Percentiles rank a stretch among this genome's conserved stretches.
These are phyloP conservation scores for Aspergillus baeticus DNA, from an alignment of 495 filamentous ascomycete species.

Conservation along the genomic window DNA sequence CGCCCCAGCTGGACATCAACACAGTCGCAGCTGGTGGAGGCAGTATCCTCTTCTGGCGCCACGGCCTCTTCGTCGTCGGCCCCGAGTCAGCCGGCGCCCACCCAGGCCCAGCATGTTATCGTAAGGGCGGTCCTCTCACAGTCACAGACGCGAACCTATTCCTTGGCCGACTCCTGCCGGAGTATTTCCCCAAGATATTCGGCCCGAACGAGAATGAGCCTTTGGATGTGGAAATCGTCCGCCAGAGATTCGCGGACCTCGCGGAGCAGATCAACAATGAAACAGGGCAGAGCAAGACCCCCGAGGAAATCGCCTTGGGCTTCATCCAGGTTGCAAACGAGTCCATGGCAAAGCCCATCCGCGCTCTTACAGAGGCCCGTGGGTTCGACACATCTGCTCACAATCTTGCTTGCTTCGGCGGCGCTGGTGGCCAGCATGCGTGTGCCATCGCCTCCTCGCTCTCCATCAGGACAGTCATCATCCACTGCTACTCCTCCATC, in stretches of 20 bases:
- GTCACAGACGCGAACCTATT: conserved; percentile 90
- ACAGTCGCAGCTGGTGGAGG: too few species aligned
- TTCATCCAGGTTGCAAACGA: conserved; percentile 94
- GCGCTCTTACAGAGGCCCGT: conserved; percentile 88
- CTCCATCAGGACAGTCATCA: conserved; percentile 79
- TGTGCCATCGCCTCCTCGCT: conserved; percentile 92
- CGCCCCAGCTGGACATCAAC: too few species aligned
- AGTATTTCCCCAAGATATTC: conserved; percentile 78
- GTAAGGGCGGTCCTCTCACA: conserved; percentile 82
- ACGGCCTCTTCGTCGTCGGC: conserved; percentile 33
- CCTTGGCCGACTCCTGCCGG: conserved; percentile 78
- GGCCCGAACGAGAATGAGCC: conserved; percentile 48
- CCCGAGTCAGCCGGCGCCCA: conserved; percentile 87
- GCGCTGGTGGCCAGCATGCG: conserved; percentile 93
- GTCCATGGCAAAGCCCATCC: conserved; percentile 89
- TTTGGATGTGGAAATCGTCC: conserved; percentile 51
- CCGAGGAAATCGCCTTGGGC: conserved; percentile 72
- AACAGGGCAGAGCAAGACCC: conserved; percentile 26
- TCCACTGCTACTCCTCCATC: conserved; percentile 91
- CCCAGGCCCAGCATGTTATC: conserved; percentile 86
- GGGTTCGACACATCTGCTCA: conserved; percentile 86
- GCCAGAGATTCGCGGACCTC: conserved; percentile 7
- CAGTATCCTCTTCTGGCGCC: too few species aligned
- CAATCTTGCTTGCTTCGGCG: conserved; percentile 86
- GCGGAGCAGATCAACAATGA: neutral